Evolutionary conservation across 495 filamentous ascomycete species (phyloP).

Genomic region (Penicillium paxilli): DNA sequence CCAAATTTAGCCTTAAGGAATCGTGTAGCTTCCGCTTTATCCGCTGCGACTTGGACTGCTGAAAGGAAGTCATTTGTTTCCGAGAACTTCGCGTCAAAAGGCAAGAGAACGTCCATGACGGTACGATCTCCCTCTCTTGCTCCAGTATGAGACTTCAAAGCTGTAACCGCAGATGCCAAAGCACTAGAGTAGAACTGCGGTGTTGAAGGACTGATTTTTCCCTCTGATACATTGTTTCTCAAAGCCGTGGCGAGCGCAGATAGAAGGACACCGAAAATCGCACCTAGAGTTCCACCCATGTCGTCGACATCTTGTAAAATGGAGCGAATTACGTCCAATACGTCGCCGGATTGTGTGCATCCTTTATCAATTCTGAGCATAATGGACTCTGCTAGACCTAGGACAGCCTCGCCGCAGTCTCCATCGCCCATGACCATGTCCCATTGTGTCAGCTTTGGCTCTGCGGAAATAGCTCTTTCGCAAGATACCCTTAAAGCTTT

Average conservation of each 20-base stretch:
- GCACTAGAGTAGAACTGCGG: background rate
- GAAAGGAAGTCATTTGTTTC: background rate
- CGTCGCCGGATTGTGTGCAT: conserved; percentile 1
- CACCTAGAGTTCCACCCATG: conserved; percentile 6
- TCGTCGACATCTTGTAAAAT: conserved; percentile 3
- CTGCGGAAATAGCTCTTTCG: background rate
- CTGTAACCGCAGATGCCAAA: background rate
- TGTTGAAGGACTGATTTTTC: background rate
- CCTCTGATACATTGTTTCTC: background rate
- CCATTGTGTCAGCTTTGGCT: conserved; percentile 8
- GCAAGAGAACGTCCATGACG: conserved; percentile 10
- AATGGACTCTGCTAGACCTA: conserved; percentile 2
- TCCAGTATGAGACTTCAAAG: conserved; percentile 2
- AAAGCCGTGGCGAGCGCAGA: conserved; percentile 1
- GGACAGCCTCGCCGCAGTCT: conserved; percentile 9
- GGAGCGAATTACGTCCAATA: conserved; percentile 1
- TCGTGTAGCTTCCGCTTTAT: conserved; percentile 2
- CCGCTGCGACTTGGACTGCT: background rate
- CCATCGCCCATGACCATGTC: conserved; percentile 10
- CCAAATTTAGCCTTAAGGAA: conserved; percentile 8
- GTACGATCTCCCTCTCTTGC: conserved; percentile 5
- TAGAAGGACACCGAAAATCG: conserved; percentile 4
- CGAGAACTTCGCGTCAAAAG: background rate
- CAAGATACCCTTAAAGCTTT: background rate
- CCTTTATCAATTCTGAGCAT: background rate